phyloP scores from a whole-genome alignment of 805 yeast species.

The Candida coleopterorum region DNA sequence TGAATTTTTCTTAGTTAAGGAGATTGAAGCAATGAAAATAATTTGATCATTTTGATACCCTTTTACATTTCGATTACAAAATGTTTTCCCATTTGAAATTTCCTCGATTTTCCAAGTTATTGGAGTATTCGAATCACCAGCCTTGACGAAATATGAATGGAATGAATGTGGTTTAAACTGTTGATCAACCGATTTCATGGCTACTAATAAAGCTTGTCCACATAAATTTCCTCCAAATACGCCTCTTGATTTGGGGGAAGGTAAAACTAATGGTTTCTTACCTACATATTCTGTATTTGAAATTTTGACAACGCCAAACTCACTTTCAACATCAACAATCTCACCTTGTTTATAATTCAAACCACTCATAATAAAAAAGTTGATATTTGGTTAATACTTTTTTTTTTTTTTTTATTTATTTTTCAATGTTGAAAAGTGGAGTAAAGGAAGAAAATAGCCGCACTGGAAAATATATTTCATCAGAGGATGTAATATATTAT shows the following conservation, averaged over 20 bases:
- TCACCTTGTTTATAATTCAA: constrained; percentile 7
- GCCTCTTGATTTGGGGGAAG: constrained; percentile 20
- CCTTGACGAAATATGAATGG: constrained; percentile 27
- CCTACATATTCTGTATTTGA: constrained; percentile 14
- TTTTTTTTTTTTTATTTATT: too few relatives aligned
- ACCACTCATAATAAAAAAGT: too few relatives aligned
- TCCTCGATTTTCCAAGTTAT: constrained; percentile 29
- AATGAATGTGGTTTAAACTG: constrained; percentile 34
- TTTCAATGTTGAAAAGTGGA: too few relatives aligned
- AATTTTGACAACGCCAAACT: constrained; percentile 17
- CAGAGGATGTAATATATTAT: background rate
- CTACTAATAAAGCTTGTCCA: constrained; percentile 33
- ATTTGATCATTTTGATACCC: constrained; percentile 25
- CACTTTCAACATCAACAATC: constrained; percentile 10
- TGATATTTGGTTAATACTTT: too few relatives aligned
- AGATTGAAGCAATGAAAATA: constrained; percentile 24
- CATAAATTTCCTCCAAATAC: constrained; percentile 31
- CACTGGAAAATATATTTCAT: too few relatives aligned
- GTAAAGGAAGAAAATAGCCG: too few relatives aligned
- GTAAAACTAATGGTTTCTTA: constrained; percentile 20
- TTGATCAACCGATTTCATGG: constrained; percentile 20
- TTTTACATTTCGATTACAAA: constrained; percentile 26
- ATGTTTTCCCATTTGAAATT: constrained; percentile 32
- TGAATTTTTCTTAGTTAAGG: constrained; percentile 32
- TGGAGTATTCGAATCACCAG: constrained; percentile 12